Evolutionary conservation across 2,329 filamentous ascomycete species (phyloP).

Genomic region (Pseudopithomyces maydicus): DNA sequence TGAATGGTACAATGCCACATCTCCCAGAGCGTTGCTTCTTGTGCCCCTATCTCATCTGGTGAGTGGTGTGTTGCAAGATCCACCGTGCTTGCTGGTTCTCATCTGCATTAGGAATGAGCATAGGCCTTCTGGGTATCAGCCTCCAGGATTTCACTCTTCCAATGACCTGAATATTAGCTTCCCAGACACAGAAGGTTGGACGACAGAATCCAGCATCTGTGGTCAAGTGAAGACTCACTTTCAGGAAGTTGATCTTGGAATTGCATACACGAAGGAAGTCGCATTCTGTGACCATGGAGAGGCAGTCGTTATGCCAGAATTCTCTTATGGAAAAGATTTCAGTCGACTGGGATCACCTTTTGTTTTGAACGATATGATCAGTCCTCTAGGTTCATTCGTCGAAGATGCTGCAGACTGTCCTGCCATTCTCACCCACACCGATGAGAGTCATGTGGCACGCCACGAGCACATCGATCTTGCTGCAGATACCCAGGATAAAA

Average conservation of each 20-base stretch:
- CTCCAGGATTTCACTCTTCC: conserved; percentile 1
- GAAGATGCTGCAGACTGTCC: neutral
- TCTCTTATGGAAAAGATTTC: conserved; percentile 2
- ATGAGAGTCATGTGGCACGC: neutral
- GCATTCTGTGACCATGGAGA: neutral
- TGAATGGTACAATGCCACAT: conserved; percentile 2
- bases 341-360: neutral
- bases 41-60: conserved; percentile 4
- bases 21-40: conserved; percentile 4
- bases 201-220: conserved; percentile 39
- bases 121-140: conserved; percentile 1
- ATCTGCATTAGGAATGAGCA: neutral
- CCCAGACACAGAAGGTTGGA: conserved; percentile 37
- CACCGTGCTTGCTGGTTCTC: neutral
- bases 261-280: conserved; percentile 28
- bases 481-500: neutral
- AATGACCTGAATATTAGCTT: conserved; percentile 37
- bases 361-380: conserved; percentile 18
- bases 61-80: neutral
- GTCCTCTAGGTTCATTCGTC: neutral
- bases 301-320: neutral
- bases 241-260: conserved; percentile 37
- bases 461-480: neutral
- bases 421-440: neutral
- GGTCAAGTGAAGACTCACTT: conserved; percentile 44